Evolutionary conservation across 352 stramenopile genomes (phyloP), one percentile per base, ranked within the genome.

Genomic region (Phytophthora syringae): DNA sequence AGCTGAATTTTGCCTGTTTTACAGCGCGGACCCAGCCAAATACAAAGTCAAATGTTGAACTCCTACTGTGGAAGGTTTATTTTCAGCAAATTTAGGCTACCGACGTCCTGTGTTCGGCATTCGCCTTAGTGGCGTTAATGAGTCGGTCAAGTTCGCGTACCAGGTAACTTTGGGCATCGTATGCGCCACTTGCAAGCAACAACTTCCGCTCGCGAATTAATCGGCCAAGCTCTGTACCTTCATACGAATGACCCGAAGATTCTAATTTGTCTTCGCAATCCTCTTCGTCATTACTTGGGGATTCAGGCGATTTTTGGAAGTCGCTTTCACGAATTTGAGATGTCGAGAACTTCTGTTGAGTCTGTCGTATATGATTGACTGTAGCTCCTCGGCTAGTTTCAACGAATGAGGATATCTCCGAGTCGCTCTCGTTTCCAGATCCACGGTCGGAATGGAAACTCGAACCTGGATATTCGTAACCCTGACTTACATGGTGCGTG

Each of bases 131-230:
- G 21, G 54, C 40, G 16, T 47, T 67, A 21, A 93, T 92, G 4
- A 85, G 67, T 28, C 86, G 72, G 24, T 87, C 81, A 36, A 94
- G 73, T 45, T 93, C 84, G 2, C 71, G 78, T 16, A 93, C 79
- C 28, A 94, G 36, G 21, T 88, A 84, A 39, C 83, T 90, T 39
- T 90, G 54, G 7, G 72, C 49, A n/a, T 80, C 69, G 56, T 93
- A 93, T 16, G 74, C 67, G 4, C 84, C 84, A 47, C 76, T 93
- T 9, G 62, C 60, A 13, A 94, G 60, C 51, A 94, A 64, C 3
- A 87, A 50, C 32, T 86, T 80, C 3, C 80, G 70, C 50, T 94
- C 84, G 2, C 69, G 69, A 40, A 80, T 42, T 9, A 94, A 67
- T 24, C 86, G 68, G 5, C 63, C 60, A 13, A 94, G 53, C 49